phyloP scores from a whole-genome alignment of 768 basidiomycete species.

The Rossbeevera mucosa region DNA sequence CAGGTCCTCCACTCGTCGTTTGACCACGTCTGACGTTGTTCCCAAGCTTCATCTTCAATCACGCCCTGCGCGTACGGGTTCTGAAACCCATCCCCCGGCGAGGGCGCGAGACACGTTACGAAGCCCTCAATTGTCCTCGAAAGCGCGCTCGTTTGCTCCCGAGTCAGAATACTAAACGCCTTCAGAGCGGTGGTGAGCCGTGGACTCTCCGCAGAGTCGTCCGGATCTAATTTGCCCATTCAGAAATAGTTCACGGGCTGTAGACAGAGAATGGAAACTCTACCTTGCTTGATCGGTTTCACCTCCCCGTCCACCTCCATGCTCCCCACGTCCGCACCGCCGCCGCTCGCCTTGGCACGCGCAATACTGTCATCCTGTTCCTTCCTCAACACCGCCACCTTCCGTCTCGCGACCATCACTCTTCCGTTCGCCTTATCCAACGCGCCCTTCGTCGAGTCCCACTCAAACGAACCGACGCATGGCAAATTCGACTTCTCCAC shows the following conservation, averaged over 20 bases:
- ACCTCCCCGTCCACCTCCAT: slow-evolving; percentile 74
- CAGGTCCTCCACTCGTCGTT: slow-evolving; percentile 76
- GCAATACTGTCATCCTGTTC: slow-evolving; percentile 88
- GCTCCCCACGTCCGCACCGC: slow-evolving; percentile 43
- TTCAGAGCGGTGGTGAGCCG: slow-evolving; percentile 69
- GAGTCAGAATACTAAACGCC: slow-evolving; percentile 66
- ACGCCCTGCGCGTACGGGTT: slow-evolving; percentile 52
- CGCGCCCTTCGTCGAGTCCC: slow-evolving; percentile 79
- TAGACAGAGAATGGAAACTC: background rate
- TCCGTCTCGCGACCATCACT: slow-evolving; percentile 70
- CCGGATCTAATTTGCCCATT: slow-evolving; percentile 17
- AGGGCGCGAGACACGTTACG: slow-evolving; percentile 54
- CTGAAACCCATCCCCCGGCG: slow-evolving; percentile 38
- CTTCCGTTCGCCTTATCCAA: slow-evolving; percentile 90
- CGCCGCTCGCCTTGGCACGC: slow-evolving; percentile 59
- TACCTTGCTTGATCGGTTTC: slow-evolving; percentile 47
- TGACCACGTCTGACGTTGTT: slow-evolving; percentile 62
- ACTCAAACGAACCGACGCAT: slow-evolving; percentile 62
- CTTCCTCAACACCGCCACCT: slow-evolving; percentile 70
- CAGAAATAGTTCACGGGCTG: background rate
- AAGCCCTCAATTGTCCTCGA: slow-evolving; percentile 75
- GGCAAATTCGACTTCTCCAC: slow-evolving; percentile 29
- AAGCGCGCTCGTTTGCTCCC: slow-evolving; percentile 72
- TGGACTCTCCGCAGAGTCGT: slow-evolving; percentile 57
- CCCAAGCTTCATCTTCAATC: slow-evolving; percentile 66